These are phyloP conservation scores for Fusarium marasasianum DNA, from an alignment of 2,329 filamentous ascomycete genomes.

Conservation along the genomic window DNA sequence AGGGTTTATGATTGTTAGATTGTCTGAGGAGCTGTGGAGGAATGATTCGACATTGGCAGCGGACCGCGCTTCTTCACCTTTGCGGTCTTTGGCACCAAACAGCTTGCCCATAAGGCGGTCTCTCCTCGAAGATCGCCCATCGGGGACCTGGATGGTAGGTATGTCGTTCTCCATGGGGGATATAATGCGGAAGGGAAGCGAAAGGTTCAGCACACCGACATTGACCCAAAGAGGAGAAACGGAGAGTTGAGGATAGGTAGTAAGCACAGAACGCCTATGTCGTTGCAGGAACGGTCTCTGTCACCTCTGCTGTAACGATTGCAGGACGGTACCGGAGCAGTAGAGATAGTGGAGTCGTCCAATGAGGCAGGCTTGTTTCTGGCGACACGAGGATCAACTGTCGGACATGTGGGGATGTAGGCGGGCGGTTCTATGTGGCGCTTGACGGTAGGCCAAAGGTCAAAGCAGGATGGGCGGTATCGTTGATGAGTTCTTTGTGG, in stretches of 20 bases:
- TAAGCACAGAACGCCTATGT: conserved; percentile 19
- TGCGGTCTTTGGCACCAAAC: conserved; percentile 60
- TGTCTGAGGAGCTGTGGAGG: conserved; percentile 65
- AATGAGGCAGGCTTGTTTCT: conserved; percentile 42
- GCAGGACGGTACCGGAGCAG: conserved; percentile 34
- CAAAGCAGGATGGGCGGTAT: conserved; percentile 13
- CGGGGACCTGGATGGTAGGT: conserved; percentile 49
- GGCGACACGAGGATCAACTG: conserved; percentile 43
- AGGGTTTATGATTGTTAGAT: conserved; percentile 62
- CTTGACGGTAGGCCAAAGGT: conserved; percentile 32
- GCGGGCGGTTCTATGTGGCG: conserved; percentile 40
- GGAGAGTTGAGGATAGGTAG: conserved; percentile 29
- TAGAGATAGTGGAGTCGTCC: conserved; percentile 42
- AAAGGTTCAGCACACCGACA: conserved; percentile 41
- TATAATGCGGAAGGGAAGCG: conserved; percentile 25
- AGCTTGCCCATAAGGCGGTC: conserved; percentile 72
- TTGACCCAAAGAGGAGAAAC: conserved; percentile 39
- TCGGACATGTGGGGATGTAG: conserved; percentile 43
- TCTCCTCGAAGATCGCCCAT: conserved; percentile 56
- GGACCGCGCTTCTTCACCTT: conserved; percentile 48
- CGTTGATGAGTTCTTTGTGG: conserved; percentile 12
- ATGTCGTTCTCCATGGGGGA: conserved; percentile 58
- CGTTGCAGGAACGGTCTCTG: conserved; percentile 23
- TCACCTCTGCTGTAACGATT: conserved; percentile 31
- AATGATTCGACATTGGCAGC: conserved; percentile 66